Conservation (phyloP, 164 flowering plant species). For the Liquidambar formosana region DNA sequence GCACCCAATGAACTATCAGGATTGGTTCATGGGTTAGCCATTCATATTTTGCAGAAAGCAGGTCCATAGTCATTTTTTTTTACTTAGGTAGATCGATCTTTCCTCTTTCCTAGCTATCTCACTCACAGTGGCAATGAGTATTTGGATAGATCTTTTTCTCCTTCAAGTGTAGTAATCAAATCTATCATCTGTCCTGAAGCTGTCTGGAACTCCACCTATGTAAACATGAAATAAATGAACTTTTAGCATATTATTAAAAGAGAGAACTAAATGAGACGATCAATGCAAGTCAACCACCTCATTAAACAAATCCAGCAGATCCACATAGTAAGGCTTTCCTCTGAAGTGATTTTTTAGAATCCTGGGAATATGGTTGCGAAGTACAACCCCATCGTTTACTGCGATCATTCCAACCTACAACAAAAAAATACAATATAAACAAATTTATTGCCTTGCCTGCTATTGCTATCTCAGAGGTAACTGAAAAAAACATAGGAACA, state of each 20-base stretch:
- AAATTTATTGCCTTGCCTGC: not conserved
- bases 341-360: conserved; percentile 82
- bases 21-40: not conserved
- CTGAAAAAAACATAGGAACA: not conserved
- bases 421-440: conserved; percentile 8
- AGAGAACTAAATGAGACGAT: not conserved
- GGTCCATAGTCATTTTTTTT: not conserved
- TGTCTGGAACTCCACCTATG: conserved; percentile 95
- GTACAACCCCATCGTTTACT: conserved; percentile 81
- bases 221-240: conserved; percentile 4
- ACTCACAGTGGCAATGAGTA: conserved; percentile 80
- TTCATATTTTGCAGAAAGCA: not conserved
- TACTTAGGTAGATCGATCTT: not conserved
- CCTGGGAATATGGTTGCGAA: conserved; percentile 84
- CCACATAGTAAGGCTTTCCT: conserved; percentile 80
- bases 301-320: conserved; percentile 85
- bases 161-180: conserved; percentile 88
- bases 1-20: not conserved
- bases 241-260: not conserved
- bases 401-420: conserved; percentile 90
- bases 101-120: not conserved
- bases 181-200: conserved; percentile 97
- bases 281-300: conserved; percentile 56
- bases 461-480: not conserved
- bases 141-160: conserved; percentile 84